Evolutionary conservation across 1,284 basidiomycete genomes (phyloP).

Genomic region (Anthracocystis setariae): DNA sequence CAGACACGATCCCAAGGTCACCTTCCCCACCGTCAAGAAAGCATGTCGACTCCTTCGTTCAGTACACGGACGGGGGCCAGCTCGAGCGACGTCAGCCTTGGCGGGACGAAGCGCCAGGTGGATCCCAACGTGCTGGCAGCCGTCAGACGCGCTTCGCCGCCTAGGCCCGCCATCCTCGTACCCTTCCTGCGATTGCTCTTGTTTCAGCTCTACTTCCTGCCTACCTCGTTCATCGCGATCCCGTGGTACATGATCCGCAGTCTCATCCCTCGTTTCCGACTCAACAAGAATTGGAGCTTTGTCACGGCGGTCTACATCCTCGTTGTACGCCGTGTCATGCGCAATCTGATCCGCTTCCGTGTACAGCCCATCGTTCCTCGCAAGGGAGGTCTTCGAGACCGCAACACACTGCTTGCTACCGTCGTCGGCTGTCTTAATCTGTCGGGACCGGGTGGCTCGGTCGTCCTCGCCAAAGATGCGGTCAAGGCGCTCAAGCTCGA

Average conservation of each 20-base stretch:
- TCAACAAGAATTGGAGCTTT: constrained; percentile 53
- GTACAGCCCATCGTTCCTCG: constrained; percentile 61
- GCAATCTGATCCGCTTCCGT: constrained; percentile 49
- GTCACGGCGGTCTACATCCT: constrained; percentile 49
- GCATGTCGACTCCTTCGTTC: constrained; percentile 22
- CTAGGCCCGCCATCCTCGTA: constrained; percentile 27
- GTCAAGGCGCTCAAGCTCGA: constrained; percentile 54
- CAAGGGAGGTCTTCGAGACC: constrained; percentile 58
- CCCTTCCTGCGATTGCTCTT: constrained; percentile 50
- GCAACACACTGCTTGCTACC: constrained; percentile 48
- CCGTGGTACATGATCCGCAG: constrained; percentile 54
- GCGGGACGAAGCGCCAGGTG: constrained; percentile 38
- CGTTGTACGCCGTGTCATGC: constrained; percentile 53
- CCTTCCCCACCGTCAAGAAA: not conserved
- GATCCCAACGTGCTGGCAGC: constrained; percentile 44
- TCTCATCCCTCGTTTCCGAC: constrained; percentile 45
- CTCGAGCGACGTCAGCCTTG: constrained; percentile 12
- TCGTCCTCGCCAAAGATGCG: constrained; percentile 41
- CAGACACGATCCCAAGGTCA: too few species aligned
- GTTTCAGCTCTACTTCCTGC: constrained; percentile 59
- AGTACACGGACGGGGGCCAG: constrained; percentile 13
- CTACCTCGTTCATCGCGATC: constrained; percentile 45
- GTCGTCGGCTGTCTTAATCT: constrained; percentile 51
- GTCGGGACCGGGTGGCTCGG: constrained; percentile 59
- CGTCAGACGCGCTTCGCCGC: constrained; percentile 30